Base-by-base conservation (phyloP, 345 rosid species). In the Eucalyptus pumila region DNA sequence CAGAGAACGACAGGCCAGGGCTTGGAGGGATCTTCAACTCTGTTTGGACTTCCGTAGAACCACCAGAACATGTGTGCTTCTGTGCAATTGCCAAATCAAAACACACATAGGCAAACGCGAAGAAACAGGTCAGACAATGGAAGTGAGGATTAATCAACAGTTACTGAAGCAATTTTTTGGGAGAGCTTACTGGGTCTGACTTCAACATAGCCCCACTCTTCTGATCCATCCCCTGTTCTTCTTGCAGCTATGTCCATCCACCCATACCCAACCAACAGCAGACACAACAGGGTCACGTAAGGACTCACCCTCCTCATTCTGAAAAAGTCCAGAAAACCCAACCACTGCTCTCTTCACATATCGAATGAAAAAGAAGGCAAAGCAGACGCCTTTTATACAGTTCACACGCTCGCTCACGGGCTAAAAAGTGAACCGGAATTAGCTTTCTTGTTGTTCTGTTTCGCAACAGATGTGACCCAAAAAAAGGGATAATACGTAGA, bases 51-150 rank as follows among this genome's bases (percentile, higher is more conserved):
- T 89, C 87, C 94, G 65, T 96, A 97, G 21, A 95, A 94, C 99
- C 99, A 96, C 99, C 99, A 97, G 94, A 97, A 97, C 98, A 97
- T 93, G 85, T 97, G 97, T 89, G 99, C 99, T 90, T 94, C 99
- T 97, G 92, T 42, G 80, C 27, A 19, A 89, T 91, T 65, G 50
- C 83, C 26, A 37, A 42, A 45, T 56, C 32, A 58, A 30, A 26
- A 26, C 48, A 51, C 48, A 45, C 5, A 42, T 50, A 32, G 30
- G 60, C 24, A 58, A 52, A 89, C 4, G 7, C 26, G 80, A 62
- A 40, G 48, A 47, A 37, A 52, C 72, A 8, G 11, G 47, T 76
- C 83, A 86, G 52, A 65, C 69, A 9, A 32, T 21, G 23, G 40
- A 48, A 86, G 21, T 14, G 40, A 86, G 56, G 51, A 27, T 47